Evolutionary conservation across 352 stramenopile genomes (phyloP), one percentile per base, ranked within the genome.

Genomic region (Phytophthora idaei): DNA sequence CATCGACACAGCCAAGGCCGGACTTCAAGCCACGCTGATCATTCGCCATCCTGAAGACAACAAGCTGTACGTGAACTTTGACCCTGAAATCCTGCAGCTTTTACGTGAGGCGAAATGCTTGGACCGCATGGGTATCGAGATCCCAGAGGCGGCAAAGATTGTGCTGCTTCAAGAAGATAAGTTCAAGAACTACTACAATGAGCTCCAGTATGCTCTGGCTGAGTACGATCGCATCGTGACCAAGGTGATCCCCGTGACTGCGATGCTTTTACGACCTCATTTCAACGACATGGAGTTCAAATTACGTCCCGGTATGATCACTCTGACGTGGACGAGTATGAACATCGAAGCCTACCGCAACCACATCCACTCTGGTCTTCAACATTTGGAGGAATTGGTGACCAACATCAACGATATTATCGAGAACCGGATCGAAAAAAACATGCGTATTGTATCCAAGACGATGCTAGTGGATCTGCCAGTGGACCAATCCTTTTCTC

Each of bases 241-340:
- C 12, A 98, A 98, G 63, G 95, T 99, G 37, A 99, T 99, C 62
- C 97, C 97, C 0, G 96, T 99, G n/a, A 99, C 97, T 5, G 94
- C 97, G 2, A 96, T 98, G 84, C 78, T 98, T 1, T 67, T 98
- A 28, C 89, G 91, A n/a, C 96, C 97, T 5, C 97, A 99, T 64
- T 99, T 99, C 61, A 98, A 98, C 62, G 97, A 99, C 76, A 98
- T 99, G 94, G 97, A 99, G 76, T 99, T 98, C 82, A 99, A 99
- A 71, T 71, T 99, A 9, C 93, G 97, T 4, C 97, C 97, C 3
- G 97, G 97, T 15, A 99, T 99, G 97, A 98, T 98, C 68, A 99
- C 96, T n/a, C 79, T 99, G 4, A 99, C 97, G 5, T 99, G 97
- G 97, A 99, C 97, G 12, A 99, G 96, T 52, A 98, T 99, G 97